Evolutionary conservation across 345 rosid species (phyloP).

Genomic region (Pelargonium nanum): DNA sequence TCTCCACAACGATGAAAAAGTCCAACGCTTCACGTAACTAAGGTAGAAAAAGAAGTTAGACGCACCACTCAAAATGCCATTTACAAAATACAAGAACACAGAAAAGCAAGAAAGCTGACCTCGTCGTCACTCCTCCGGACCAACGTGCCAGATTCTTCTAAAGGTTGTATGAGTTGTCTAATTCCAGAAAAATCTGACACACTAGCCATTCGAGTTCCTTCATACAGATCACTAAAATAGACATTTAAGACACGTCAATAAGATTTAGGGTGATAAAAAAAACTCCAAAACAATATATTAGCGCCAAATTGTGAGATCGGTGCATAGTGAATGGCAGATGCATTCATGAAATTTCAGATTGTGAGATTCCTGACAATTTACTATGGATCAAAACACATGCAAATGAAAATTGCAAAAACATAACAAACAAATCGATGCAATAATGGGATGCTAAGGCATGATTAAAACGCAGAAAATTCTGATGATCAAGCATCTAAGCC

Average conservation of each 20-base stretch:
- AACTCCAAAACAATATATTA: neutral
- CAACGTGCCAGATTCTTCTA: constrained; percentile 63
- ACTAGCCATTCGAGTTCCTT: constrained; percentile 76
- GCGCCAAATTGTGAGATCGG: neutral
- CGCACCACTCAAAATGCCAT: neutral
- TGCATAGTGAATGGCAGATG: neutral
- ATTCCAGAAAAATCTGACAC: constrained; percentile 65
- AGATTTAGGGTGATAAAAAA: constrained; percentile 1
- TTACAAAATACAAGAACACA: constrained; percentile 5
- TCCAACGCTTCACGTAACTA: constrained; percentile 62
- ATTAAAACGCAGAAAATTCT: neutral
- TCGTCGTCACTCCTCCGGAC: constrained; percentile 65
- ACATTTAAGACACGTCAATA: constrained; percentile 12
- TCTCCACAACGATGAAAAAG: constrained; percentile 64
- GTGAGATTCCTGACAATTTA: neutral
- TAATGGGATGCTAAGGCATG: neutral
- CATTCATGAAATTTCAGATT: neutral
- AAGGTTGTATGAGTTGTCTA: constrained; percentile 55
- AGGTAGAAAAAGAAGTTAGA: constrained; percentile 10
- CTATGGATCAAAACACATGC: neutral
- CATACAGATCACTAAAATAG: constrained; percentile 64
- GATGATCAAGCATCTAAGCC: neutral
- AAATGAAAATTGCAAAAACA: neutral
- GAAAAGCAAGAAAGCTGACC: constrained; percentile 27
- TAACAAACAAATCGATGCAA: neutral